Evolutionary conservation across 257 asterid species (phyloP).

Genomic region (Solanum appendiculatum): DNA sequence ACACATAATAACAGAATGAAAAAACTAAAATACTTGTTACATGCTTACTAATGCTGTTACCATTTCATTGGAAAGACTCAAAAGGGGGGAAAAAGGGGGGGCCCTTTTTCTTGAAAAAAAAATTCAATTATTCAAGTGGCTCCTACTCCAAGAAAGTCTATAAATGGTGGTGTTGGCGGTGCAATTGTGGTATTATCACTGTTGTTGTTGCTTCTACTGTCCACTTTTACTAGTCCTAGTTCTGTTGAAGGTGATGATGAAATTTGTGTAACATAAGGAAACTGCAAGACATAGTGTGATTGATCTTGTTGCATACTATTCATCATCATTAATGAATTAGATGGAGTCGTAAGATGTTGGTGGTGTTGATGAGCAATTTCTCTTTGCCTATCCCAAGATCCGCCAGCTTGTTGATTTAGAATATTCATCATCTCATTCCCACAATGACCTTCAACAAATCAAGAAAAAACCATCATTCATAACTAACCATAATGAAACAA

Average conservation of each 20-base stretch:
- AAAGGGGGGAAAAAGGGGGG: background rate
- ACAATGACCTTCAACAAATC: slow-evolving; percentile 32
- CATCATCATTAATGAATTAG: slow-evolving; percentile 5
- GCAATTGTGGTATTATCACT: slow-evolving; percentile 9
- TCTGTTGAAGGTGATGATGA: background rate
- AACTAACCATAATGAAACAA: background rate
- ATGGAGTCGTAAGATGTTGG: background rate
- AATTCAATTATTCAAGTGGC: slow-evolving; percentile 41
- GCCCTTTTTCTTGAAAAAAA: no score
- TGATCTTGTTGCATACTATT: slow-evolving; percentile 5
- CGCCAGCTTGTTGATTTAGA: slow-evolving; percentile 18
- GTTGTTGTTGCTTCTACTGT: slow-evolving; percentile 13
- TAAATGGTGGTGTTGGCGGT: slow-evolving; percentile 54
- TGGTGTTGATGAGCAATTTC: slow-evolving; percentile 4
- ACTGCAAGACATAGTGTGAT: slow-evolving; percentile 17
- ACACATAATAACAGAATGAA: slow-evolving; percentile 4
- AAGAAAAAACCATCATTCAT: background rate
- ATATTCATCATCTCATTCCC: slow-evolving; percentile 44
- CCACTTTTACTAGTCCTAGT: slow-evolving; percentile 10
- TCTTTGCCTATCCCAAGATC: slow-evolving; percentile 28
- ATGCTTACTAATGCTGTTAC: background rate
- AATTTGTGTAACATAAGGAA: slow-evolving; percentile 11
- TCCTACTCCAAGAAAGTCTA: slow-evolving; percentile 95
- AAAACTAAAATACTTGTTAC: background rate
- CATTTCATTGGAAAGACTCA: background rate